Conservation (phyloP, 768 basidiomycete species). For the Auricularia cornea region DNA sequence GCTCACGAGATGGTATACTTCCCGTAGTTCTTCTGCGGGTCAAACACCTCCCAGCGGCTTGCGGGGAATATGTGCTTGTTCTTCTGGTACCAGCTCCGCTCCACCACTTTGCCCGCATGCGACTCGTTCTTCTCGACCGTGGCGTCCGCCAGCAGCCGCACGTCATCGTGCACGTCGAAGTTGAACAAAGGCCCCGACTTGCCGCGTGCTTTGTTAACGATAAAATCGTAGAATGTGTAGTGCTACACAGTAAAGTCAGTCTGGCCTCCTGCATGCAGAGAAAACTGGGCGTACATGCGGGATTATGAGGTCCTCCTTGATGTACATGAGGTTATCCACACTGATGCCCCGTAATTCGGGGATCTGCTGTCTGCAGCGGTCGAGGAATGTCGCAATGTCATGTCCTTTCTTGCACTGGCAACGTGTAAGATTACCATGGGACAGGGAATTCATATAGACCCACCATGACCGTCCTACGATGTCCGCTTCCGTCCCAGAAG, state of each 20-base stretch:
- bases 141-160: constrained; percentile 87
- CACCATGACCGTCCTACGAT: constrained; percentile 72
- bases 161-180: constrained; percentile 98
- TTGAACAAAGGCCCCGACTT: constrained; percentile 98
- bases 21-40: constrained; percentile 90
- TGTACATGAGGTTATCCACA: constrained; percentile 97
- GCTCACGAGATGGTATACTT: constrained; percentile 69
- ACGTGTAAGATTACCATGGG: too few relatives aligned
- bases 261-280: neutral
- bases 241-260: constrained; percentile 45
- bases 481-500: constrained; percentile 98
- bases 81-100: constrained; percentile 88
- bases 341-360: constrained; percentile 84
- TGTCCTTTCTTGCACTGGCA: constrained; percentile 90
- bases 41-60: constrained; percentile 94
- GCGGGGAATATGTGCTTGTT: constrained; percentile 98
- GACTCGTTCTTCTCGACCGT: constrained; percentile 97
- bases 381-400: constrained; percentile 74
- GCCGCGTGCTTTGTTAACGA: constrained; percentile 95
- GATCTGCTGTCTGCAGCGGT: constrained; percentile 89
- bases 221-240: constrained; percentile 97
- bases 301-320: constrained; percentile 98
- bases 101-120: constrained; percentile 97
- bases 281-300: constrained; percentile 61
- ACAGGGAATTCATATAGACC: too few relatives aligned